Base-by-base conservation (phyloP, 2,329 filamentous ascomycete genomes). In the Chaetomiaceae sp. region DNA sequence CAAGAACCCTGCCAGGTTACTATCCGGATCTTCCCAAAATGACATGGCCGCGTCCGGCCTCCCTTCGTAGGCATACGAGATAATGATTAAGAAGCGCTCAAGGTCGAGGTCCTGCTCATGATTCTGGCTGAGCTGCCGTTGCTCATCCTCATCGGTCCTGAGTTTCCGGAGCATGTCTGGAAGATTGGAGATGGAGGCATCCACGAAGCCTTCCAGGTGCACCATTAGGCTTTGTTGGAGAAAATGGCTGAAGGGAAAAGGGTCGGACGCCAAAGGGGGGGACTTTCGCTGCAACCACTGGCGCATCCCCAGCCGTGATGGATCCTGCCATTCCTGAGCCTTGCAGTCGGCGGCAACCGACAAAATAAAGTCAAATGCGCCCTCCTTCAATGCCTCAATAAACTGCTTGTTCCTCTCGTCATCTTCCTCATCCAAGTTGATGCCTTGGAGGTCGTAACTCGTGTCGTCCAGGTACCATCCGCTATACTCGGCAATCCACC, bases 401-500 rank as follows among this genome's bases (percentile, higher is more conserved):
- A 95, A 95, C 32, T 84, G 77, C 54, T 85, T 86, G 2, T 86
- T 84, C 54, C 90, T 79, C 58, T 85, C 79, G 44, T 82, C 81
- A 48, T 86, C 82, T 68, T 94, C 89, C 67, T 78, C 72, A 59
- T 83, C 79, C 13, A 89, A 71, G 63, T 90, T 82, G 51, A 86
- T 79, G 43, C 79, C 80, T 38, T 77, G 75, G 25, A 84, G 75
- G 23, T 76, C 75, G 44, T 80, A 77, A 57, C 80, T 75, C 18
- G 81, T 79, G 62, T 86, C 81, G 61, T 95, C 90, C 53, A 89
- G 78, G 66, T 91, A 96, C 76, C 90, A 89, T 2, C 90, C 89
- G 60, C 89, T 94, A 70, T 96, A 96, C 65, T 97, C 90, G 29
- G 89, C 86, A 42, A 96, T 79, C 94, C 94, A 99, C 79, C 89